Evolutionary conservation across 768 basidiomycete species (phyloP).

Genomic region (Chiua virens): DNA sequence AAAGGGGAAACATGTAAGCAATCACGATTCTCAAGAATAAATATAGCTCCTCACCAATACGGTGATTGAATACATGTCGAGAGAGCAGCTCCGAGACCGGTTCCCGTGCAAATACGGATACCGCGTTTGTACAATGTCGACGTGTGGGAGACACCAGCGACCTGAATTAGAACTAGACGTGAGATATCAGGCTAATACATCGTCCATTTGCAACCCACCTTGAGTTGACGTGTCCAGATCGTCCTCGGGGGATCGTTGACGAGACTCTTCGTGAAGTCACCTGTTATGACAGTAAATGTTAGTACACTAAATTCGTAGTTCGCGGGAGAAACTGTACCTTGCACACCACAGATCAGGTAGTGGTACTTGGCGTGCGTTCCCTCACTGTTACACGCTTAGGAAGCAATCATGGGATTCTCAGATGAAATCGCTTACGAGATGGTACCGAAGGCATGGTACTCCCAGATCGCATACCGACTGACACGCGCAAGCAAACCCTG

Average conservation of each 20-base stretch:
- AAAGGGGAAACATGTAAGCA: constrained; percentile 1
- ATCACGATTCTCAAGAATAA: neutral
- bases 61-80: constrained; percentile 78
- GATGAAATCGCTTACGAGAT: constrained; percentile 53
- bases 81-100: constrained; percentile 77
- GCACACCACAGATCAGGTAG: constrained; percentile 80
- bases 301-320: neutral
- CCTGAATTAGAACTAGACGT: constrained; percentile 37
- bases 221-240: constrained; percentile 79
- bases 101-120: constrained; percentile 80
- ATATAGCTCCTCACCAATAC: constrained; percentile 49
- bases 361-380: constrained; percentile 72
- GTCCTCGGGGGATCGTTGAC: constrained; percentile 67
- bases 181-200: constrained; percentile 8
- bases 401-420: constrained; percentile 1
- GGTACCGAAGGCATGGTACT: constrained; percentile 82
- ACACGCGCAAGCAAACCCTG: constrained; percentile 76
- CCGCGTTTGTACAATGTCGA: constrained; percentile 78
- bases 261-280: constrained; percentile 75
- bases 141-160: constrained; percentile 79
- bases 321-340: constrained; percentile 38
- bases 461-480: constrained; percentile 71
- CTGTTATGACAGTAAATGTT: constrained; percentile 25
- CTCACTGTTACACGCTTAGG: constrained; percentile 45
- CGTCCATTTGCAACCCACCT: constrained; percentile 41